Percentiles rank a stretch among this genome's conserved stretches.
Conservation (phyloP, 2,329 filamentous ascomycete genomes). For the Raffaelea albimanens region DNA sequence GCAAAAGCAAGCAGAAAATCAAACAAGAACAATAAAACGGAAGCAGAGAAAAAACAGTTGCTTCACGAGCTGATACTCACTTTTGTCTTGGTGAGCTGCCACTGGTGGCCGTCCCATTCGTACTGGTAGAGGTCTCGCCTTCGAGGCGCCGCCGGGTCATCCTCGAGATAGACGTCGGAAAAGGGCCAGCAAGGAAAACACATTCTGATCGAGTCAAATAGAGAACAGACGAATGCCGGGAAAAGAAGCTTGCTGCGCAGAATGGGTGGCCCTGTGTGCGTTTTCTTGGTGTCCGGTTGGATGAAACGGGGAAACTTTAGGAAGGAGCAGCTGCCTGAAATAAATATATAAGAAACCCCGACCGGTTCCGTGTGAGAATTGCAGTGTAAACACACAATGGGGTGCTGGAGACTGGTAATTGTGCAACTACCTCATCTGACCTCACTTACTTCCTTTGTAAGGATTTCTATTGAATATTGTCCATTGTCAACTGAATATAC, state of each 20-base stretch:
- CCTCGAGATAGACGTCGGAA: conserved; percentile 14
- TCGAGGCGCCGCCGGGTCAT: conserved; percentile 21
- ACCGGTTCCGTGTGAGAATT: no score
- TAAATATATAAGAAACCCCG: no score
- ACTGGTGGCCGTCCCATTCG: conserved; percentile 28
- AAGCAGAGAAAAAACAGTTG: not conserved
- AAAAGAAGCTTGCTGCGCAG: no score
- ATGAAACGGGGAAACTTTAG: no score
- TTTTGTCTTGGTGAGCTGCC: conserved; percentile 24
- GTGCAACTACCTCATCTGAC: no score
- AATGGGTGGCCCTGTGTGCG: no score
- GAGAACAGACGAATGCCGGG: not conserved
- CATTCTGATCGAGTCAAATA: conserved; percentile 24
- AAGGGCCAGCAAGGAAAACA: conserved; percentile 43
- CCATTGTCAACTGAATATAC: no score
- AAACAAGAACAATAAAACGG: not conserved
- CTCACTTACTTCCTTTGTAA: no score
- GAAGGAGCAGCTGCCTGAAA: no score
- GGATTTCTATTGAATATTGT: no score
- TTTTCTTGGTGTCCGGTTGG: not conserved
- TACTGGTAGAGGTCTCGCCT: conserved; percentile 23
- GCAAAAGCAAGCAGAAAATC: not conserved
- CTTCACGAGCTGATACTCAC: conserved; percentile 19
- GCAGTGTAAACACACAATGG: no score
- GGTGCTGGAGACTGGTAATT: no score